Evolutionary conservation across 1,139 yeast genomes (phyloP), one percentile per base, ranked within the genome.

Genomic region (Blastobotrys niveus): DNA sequence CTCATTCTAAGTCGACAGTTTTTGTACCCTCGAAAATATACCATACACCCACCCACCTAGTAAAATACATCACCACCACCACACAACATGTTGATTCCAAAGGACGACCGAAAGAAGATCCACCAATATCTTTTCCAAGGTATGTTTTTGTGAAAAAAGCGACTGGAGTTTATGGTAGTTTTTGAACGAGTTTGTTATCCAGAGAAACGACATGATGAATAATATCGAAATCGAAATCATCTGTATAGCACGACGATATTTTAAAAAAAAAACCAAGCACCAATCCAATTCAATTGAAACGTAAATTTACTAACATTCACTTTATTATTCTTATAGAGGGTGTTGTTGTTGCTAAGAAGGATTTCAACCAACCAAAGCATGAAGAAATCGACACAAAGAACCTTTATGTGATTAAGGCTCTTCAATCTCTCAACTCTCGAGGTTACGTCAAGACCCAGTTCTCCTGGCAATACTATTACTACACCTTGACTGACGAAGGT

Each of bases 391-490:
- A 84, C 77, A 84, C 95, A 80, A 89, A 79, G 79, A 88, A 89
- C 94, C 82, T 89, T 74, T 89, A 72, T 71, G 99, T 91, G 73
- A 88, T 91, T 81, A 91, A 91, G 85, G 97, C 98, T 70, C 83
- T 91, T 74, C 99, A 91, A 80, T 89, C 97, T 58, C 85, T 91
- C 74, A 88, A 95, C 71, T 91, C 98, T 62, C 88, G 83, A 78
- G 99, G 99, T 73, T 91, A 69, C 82, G 97, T 91, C 76, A 88
- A 89, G 86, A 91, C 99, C 67, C 97, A 89, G 77, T 91, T 91
- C 84, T 91, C 98, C 67, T 91, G 99, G 99, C 96, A 89, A 84
- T 87, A 87, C 82, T 93, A 91, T 80, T 93, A 91, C 95, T 93
- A 93, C 94, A 88, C 98, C 80, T 86, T 93, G 73, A 91, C 97